These are phyloP conservation scores for Penicillium sumatraense DNA, from an alignment of 2,329 filamentous ascomycete species.

Conservation along the genomic window DNA sequence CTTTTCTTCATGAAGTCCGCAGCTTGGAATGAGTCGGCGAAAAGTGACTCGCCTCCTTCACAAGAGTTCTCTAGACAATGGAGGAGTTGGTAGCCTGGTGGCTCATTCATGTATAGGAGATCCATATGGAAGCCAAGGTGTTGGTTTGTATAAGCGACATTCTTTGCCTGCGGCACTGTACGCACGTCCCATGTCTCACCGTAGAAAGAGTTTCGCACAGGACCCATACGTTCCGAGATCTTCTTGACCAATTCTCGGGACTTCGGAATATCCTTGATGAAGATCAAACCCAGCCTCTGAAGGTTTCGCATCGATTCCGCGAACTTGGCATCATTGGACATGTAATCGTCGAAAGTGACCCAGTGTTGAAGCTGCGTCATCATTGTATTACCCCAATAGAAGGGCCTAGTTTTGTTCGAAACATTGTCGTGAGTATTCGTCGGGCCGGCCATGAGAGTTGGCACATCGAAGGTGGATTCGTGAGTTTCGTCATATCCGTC, in stretches of 20 bases:
- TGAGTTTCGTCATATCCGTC: constrained; percentile 48
- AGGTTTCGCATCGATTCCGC: constrained; percentile 67
- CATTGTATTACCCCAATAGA: constrained; percentile 41
- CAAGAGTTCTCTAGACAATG: constrained; percentile 86
- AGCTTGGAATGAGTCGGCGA: constrained; percentile 74
- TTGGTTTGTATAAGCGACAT: constrained; percentile 85
- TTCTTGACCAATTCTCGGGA: constrained; percentile 67
- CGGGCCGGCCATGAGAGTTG: constrained; percentile 16
- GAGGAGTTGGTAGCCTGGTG: constrained; percentile 82
- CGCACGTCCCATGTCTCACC: constrained; percentile 88
- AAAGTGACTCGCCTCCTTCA: constrained; percentile 81
- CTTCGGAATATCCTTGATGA: constrained; percentile 74
- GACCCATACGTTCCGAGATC: constrained; percentile 75
- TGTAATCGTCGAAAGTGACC: constrained; percentile 74
- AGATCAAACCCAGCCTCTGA: constrained; percentile 71
- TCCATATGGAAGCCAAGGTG: constrained; percentile 92
- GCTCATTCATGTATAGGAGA: constrained; percentile 79
- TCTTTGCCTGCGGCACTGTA: constrained; percentile 80
- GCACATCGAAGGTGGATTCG: constrained; percentile 38
- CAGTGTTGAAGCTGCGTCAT: constrained; percentile 55
- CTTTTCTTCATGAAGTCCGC: constrained; percentile 40
- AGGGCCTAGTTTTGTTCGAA: constrained; percentile 32
- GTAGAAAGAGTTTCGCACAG: constrained; percentile 85
- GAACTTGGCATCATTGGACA: constrained; percentile 63
- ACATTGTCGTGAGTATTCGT: constrained; percentile 27